Conservation (phyloP, 1,139 yeast species). For the Diutina mesorugosa region DNA sequence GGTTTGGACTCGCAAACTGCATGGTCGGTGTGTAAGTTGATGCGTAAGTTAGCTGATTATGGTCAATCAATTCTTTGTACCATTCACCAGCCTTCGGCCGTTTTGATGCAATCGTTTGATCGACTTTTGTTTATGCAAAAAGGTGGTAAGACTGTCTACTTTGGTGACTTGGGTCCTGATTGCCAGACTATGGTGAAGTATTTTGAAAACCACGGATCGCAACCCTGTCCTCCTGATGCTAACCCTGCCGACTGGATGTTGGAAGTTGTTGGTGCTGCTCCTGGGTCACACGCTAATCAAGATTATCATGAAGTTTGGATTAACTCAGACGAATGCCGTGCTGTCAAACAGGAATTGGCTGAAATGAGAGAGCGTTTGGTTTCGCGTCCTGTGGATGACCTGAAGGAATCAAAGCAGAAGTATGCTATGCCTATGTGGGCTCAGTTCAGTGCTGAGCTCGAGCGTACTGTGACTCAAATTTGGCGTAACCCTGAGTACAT, state of each 20-base stretch:
- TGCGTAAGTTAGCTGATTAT: constrained; percentile 60
- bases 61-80: constrained; percentile 82
- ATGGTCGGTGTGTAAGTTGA: constrained; percentile 70
- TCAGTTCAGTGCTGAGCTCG: constrained; percentile 40
- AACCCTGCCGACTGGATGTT: constrained; percentile 84
- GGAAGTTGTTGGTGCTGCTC: constrained; percentile 7
- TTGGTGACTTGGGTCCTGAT: constrained; percentile 64
- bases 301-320: constrained; percentile 2
- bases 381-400: constrained; percentile 16
- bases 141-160: constrained; percentile 73
- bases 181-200: constrained; percentile 49
- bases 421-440: constrained; percentile 33
- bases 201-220: constrained; percentile 61
- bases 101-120: constrained; percentile 65
- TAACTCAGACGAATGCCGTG: neutral
- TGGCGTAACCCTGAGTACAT: constrained; percentile 70
- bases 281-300: constrained; percentile 2
- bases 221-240: constrained; percentile 42
- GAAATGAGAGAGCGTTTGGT: neutral
- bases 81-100: constrained; percentile 76
- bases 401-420: constrained; percentile 16
- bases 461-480: constrained; percentile 47
- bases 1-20: constrained; percentile 91
- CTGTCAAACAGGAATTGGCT: neutral
- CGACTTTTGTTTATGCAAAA: constrained; percentile 55